Evolutionary conservation across 805 yeast species (phyloP).

Genomic region (Torulaspora gathmanii): DNA sequence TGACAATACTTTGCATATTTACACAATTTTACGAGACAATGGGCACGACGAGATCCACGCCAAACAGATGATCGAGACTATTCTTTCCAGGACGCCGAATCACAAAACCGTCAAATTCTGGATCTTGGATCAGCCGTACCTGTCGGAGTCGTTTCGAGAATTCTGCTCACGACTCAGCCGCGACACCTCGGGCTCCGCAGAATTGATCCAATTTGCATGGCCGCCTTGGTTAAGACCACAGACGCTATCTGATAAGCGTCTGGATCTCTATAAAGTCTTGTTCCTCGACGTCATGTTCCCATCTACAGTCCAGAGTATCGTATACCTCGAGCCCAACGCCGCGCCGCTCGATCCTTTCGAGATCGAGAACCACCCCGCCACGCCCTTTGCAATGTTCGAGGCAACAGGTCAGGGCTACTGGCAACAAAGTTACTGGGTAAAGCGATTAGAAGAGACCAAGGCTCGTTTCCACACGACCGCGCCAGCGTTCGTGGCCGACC

Average conservation of each 20-base stretch:
- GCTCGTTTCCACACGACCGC: constrained; percentile 68
- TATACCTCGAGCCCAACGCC: constrained; percentile 68
- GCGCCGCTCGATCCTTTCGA: constrained; percentile 79
- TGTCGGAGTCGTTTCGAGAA: constrained; percentile 41
- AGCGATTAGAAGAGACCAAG: constrained; percentile 49
- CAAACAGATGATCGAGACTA: constrained; percentile 16
- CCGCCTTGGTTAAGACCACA: constrained; percentile 85
- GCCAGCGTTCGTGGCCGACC: constrained; percentile 79
- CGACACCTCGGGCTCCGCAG: constrained; percentile 30
- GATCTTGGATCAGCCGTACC: constrained; percentile 72
- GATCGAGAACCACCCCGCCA: constrained; percentile 35
- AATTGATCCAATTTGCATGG: constrained; percentile 84
- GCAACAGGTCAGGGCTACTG: constrained; percentile 80
- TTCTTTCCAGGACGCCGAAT: constrained; percentile 3
- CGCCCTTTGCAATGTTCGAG: constrained; percentile 71
- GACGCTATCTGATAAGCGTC: constrained; percentile 67
- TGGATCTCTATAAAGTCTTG: constrained; percentile 85
- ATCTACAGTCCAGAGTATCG: constrained; percentile 61
- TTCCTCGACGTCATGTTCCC: constrained; percentile 88
- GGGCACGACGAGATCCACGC: constrained; percentile 16
- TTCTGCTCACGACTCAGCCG: constrained; percentile 44
- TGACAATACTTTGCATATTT: constrained; percentile 18
- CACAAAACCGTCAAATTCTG: constrained; percentile 59
- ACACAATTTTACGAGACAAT: constrained; percentile 19
- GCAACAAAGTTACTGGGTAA: constrained; percentile 89